Evolutionary conservation across 2,329 filamentous ascomycete genomes (phyloP).

Genomic region (Pseudogymnoascus sp.): DNA sequence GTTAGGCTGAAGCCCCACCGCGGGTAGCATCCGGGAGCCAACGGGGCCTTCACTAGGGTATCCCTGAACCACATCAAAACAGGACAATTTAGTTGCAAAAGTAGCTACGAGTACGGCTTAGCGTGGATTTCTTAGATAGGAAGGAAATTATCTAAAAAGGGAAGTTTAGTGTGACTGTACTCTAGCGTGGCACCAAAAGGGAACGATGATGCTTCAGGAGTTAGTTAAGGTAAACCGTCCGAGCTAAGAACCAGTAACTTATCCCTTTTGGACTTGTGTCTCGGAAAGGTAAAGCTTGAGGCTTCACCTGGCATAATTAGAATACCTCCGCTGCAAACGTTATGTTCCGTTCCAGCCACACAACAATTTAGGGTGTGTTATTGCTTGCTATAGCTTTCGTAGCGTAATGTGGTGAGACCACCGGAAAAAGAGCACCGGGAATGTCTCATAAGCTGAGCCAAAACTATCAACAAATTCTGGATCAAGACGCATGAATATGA

Average conservation of each 20-base stretch:
- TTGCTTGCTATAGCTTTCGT: background rate
- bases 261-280: background rate
- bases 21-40: background rate
- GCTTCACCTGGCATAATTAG: background rate
- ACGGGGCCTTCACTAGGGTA: background rate
- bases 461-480: background rate
- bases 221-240: background rate
- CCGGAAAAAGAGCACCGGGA: background rate
- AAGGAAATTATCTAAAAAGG: background rate
- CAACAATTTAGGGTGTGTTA: background rate
- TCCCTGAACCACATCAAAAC: background rate
- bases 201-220: too few relatives aligned
- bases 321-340: background rate
- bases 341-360: background rate
- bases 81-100: background rate
- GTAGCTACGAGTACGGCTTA: background rate
- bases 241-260: background rate
- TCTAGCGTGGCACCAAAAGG: background rate
- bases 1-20: background rate
- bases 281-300: background rate
- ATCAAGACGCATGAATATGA: background rate
- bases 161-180: background rate
- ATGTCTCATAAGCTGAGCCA: background rate
- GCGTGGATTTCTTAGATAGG: background rate
- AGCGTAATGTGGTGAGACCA: background rate